Percentiles rank a stretch among this genome's conserved stretches.
phyloP scores from a whole-genome alignment of 2,329 filamentous ascomycete genomes.

The Colletotrichum karsti region DNA sequence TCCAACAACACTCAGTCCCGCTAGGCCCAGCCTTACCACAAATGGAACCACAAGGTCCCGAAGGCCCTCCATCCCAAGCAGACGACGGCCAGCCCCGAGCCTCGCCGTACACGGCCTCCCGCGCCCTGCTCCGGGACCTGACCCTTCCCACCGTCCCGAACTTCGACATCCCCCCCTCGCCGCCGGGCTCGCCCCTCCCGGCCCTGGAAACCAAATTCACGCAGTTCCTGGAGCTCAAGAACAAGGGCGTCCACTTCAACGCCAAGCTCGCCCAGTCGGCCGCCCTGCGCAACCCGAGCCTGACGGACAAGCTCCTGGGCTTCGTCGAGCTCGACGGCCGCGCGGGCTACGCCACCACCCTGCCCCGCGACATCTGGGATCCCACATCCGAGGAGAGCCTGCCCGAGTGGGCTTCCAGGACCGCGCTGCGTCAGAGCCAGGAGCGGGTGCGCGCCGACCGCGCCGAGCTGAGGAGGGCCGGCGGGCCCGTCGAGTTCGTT shows the following conservation, averaged over 20 bases:
- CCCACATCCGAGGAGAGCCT: slow-evolving; percentile 52
- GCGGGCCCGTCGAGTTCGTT: slow-evolving; percentile 61
- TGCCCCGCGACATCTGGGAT: slow-evolving; percentile 66
- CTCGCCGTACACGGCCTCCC: slow-evolving; percentile 76
- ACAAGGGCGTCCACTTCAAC: slow-evolving; percentile 81
- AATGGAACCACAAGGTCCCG: slow-evolving; percentile 29
- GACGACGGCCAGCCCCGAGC: slow-evolving; percentile 40
- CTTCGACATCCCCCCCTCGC: slow-evolving; percentile 78
- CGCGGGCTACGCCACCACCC: slow-evolving; percentile 73
- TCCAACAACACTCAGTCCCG: slow-evolving; percentile 40
- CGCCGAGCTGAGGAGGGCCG: slow-evolving; percentile 51
- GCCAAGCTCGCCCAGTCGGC: slow-evolving; percentile 72
- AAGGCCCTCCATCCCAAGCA: slow-evolving; percentile 29
- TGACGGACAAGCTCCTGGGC: slow-evolving; percentile 76
- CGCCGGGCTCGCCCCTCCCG: slow-evolving; percentile 66
- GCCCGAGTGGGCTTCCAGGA: slow-evolving; percentile 62
- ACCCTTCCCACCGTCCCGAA: slow-evolving; percentile 78
- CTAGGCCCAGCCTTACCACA: slow-evolving; percentile 50
- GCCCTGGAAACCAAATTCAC: slow-evolving; percentile 72
- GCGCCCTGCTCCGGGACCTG: slow-evolving; percentile 73
- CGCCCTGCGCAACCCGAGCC: slow-evolving; percentile 75
- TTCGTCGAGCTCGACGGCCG: slow-evolving; percentile 64
- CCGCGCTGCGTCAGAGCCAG: slow-evolving; percentile 58
- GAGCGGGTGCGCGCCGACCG: slow-evolving; percentile 53
- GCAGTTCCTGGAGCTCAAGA: slow-evolving; percentile 81